These are phyloP conservation scores for Phaeotremella fagi DNA, from an alignment of 768 basidiomycete genomes.

Conservation along the genomic window DNA sequence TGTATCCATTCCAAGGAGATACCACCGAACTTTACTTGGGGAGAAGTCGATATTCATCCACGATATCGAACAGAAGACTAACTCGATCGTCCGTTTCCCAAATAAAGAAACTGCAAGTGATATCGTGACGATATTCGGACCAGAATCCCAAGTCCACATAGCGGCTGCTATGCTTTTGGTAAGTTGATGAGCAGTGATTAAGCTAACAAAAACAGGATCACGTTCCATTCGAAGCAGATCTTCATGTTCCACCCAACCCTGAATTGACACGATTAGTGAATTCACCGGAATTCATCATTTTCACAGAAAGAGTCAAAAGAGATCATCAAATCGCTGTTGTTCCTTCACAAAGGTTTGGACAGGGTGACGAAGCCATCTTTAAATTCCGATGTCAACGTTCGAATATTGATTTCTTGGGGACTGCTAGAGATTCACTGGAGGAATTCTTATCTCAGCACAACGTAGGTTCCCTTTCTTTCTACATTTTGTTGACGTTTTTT, in stretches of 20 bases:
- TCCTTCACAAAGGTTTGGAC: slow-evolving; percentile 69
- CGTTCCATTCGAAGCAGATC: slow-evolving; percentile 92
- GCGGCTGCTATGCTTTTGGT: slow-evolving; percentile 93
- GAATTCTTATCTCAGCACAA: slow-evolving; percentile 81
- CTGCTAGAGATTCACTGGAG: slow-evolving; percentile 86
- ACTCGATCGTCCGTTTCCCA: slow-evolving; percentile 65
- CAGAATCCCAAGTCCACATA: slow-evolving; percentile 93
- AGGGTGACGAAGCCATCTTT: slow-evolving; percentile 75
- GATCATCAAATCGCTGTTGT: slow-evolving; percentile 88
- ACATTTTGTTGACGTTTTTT: slow-evolving; percentile 46
- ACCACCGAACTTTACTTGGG: slow-evolving; percentile 89
- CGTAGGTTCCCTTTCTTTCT: slow-evolving; percentile 59
- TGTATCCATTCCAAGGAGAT: slow-evolving; percentile 85
- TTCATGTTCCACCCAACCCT: slow-evolving; percentile 76
- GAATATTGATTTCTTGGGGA: slow-evolving; percentile 85
- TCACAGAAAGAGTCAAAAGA: slow-evolving; percentile 84
- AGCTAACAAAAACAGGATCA: slow-evolving; percentile 63
- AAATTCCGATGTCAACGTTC: slow-evolving; percentile 93
- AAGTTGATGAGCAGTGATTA: slow-evolving; percentile 36
- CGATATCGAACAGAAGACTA: slow-evolving; percentile 95
- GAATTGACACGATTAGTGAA: slow-evolving; percentile 71
- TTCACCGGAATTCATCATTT: slow-evolving; percentile 75
- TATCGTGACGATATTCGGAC: slow-evolving; percentile 91
- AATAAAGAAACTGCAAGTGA: slow-evolving; percentile 61
- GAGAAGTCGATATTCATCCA: slow-evolving; percentile 96